These are phyloP conservation scores for Boletus insuetus DNA, from an alignment of 768 basidiomycete genomes.

Conservation along the genomic window DNA sequence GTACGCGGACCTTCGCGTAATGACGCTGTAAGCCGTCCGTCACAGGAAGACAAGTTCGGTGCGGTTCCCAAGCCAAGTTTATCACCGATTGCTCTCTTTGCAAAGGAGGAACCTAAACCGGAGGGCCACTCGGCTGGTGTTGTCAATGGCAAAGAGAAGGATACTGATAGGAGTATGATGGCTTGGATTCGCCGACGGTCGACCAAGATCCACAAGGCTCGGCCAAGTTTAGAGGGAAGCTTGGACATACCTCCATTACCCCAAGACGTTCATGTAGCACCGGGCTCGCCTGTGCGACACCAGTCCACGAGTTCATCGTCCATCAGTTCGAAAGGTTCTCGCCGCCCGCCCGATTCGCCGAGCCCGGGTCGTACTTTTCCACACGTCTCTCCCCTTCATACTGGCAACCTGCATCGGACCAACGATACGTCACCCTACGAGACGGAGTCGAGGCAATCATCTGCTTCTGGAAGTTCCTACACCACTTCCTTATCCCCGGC, in stretches of 20 bases:
- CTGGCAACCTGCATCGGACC: constrained; percentile 9
- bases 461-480: constrained; percentile 11
- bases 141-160: constrained; percentile 31
- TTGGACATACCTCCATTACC: constrained; percentile 13
- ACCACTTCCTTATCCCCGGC: constrained; percentile 8
- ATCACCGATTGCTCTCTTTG: constrained; percentile 15
- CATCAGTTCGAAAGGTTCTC: constrained; percentile 27
- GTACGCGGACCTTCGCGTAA: constrained; percentile 16
- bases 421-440: constrained; percentile 8
- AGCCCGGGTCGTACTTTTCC: constrained; percentile 5
- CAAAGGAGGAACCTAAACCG: constrained; percentile 22
- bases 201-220: constrained; percentile 20
- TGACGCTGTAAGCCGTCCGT: constrained; percentile 20
- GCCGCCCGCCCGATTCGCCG: constrained; percentile 19
- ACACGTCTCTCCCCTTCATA: constrained; percentile 8
- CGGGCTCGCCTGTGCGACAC: constrained; percentile 18
- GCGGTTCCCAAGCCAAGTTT: constrained; percentile 4
- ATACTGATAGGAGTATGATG: constrained; percentile 40
- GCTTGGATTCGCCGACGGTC: constrained; percentile 32
- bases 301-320: constrained; percentile 23
- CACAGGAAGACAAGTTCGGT: constrained; percentile 27
- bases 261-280: constrained; percentile 7
- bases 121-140: constrained; percentile 32
- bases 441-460: constrained; percentile 24
- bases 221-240: constrained; percentile 21